Percentiles rank a stretch among this genome's conserved stretches.
phyloP scores from a whole-genome alignment of 2,329 filamentous ascomycete species.

The Zasmidium cellare region DNA sequence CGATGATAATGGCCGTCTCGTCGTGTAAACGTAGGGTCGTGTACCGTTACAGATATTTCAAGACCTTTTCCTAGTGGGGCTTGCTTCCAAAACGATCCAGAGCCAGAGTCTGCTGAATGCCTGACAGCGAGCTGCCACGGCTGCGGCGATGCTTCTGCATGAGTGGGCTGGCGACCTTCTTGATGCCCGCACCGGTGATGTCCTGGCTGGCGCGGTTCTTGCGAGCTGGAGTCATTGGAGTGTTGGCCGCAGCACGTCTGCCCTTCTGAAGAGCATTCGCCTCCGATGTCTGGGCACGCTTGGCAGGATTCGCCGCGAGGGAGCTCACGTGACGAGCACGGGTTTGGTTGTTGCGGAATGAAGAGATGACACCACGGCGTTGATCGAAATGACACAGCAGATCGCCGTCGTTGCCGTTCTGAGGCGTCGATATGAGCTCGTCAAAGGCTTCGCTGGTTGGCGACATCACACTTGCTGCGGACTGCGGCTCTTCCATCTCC shows the following conservation, averaged over 20 bases:
- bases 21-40: slow-evolving; percentile 3
- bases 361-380: slow-evolving; percentile 64
- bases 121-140: slow-evolving; percentile 21
- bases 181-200: slow-evolving; percentile 30
- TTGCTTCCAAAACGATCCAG: slow-evolving; percentile 16
- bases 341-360: slow-evolving; percentile 66
- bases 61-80: not conserved
- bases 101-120: slow-evolving; percentile 19
- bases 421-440: slow-evolving; percentile 15
- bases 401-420: slow-evolving; percentile 31
- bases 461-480: slow-evolving; percentile 46
- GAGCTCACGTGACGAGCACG: slow-evolving; percentile 51
- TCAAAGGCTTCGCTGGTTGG: slow-evolving; percentile 16
- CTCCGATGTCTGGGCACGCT: slow-evolving; percentile 62
- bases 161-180: slow-evolving; percentile 26
- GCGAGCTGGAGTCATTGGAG: slow-evolving; percentile 67
- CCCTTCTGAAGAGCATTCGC: slow-evolving; percentile 64
- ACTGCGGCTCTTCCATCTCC: slow-evolving; percentile 45
- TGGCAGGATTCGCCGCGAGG: slow-evolving; percentile 62
- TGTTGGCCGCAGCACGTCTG: slow-evolving; percentile 64
- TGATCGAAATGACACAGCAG: slow-evolving; percentile 68
- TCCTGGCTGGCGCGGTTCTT: slow-evolving; percentile 41
- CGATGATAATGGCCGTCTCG: slow-evolving; percentile 1
- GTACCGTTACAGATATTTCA: not conserved
- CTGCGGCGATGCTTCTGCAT: slow-evolving; percentile 23